Evolutionary conservation across 257 asterid genomes (phyloP), one percentile per base, ranked within the genome.

Genomic region (Solanum medicagineum): DNA sequence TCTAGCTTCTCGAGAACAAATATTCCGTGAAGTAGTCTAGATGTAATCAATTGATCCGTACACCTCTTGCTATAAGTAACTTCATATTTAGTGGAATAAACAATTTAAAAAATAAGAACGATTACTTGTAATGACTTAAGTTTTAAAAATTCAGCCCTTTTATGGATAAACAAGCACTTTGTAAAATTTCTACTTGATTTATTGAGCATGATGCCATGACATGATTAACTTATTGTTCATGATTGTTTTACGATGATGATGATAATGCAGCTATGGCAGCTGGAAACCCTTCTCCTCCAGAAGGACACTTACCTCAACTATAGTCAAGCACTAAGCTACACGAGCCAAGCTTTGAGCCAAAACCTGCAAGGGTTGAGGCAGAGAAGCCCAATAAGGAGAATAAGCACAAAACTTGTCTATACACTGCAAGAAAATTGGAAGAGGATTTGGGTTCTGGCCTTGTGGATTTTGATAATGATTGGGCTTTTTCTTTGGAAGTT

Each of bases 261-360:
- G 89, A 87, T 89, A 81, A 79, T 93, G 93, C 97, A 96, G 99
- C 87, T 95, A 60, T 96, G 99, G 99, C 99, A 96, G 96, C 94
- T 96, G 94, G 99, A 96, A 89, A 96, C 99, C 75, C 95, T 96
- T 75, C 84, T 96, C 79, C 92, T 96, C 65, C 99, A 96, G 83
- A 96, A 96, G 91, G 99, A 96, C 91, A 96, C 99, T 0, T 96
- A 96, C 91, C 87, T 95, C 85, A 96, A 92, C 89, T 95, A 96
- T 92, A 96, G 99, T 63, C 98, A 96, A 86, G 98, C 99, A 81
- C 91, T 96, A 15, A 96, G 99, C 89, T 95, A 91, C 94, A 96
- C 98, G 7, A 96, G 98, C 94, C 99, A 96, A 85, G 99, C 99
- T 83, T 82, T 96, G 84, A 96, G 99, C 90, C 99, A 96, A 84